These are phyloP conservation scores for Tolypocladium capitatum DNA, from an alignment of 2,329 filamentous ascomycete genomes.

Conservation along the genomic window DNA sequence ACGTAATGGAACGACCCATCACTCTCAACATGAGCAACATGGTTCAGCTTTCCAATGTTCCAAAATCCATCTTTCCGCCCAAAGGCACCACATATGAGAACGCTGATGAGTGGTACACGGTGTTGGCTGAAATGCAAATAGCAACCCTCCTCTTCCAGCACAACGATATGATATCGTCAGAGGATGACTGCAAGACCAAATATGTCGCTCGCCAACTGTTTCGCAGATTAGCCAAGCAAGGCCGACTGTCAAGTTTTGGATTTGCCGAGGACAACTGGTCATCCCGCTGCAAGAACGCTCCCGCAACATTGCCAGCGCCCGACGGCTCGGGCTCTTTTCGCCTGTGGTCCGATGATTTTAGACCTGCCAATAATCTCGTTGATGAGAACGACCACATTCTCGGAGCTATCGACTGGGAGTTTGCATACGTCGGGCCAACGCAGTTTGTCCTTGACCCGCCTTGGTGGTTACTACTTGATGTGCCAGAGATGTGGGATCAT, in stretches of 20 bases:
- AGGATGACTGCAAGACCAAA: slow-evolving; percentile 27
- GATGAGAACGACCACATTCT: slow-evolving; percentile 10
- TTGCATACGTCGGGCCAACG: slow-evolving; percentile 18
- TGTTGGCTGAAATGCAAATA: slow-evolving; percentile 27
- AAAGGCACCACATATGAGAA: slow-evolving; percentile 9
- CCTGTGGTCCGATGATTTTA: slow-evolving; percentile 22
- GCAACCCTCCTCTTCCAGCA: slow-evolving; percentile 24
- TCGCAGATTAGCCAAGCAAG: slow-evolving; percentile 17
- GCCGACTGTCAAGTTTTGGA: slow-evolving; percentile 13
- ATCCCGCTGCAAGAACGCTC: slow-evolving; percentile 4
- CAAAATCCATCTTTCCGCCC: slow-evolving; percentile 8
- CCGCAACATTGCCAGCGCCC: slow-evolving; percentile 5
- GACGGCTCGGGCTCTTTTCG: slow-evolving; percentile 8
- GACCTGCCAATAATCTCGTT: slow-evolving; percentile 18
- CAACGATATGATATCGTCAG: slow-evolving; percentile 22
- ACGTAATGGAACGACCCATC: slow-evolving; percentile 20
- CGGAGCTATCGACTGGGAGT: slow-evolving; percentile 27
- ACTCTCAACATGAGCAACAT: slow-evolving; percentile 29
- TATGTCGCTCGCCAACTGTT: slow-evolving; percentile 29
- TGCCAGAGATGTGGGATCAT: slow-evolving; percentile 17
- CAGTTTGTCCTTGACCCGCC: slow-evolving; percentile 22
- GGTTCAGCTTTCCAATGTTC: slow-evolving; percentile 13
- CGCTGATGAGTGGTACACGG: slow-evolving; percentile 23
- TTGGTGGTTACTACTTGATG: slow-evolving; percentile 24
- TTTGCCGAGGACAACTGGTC: slow-evolving; percentile 19